phyloP scores from a whole-genome alignment of 768 basidiomycete species.

The Termitomyces sp. region DNA sequence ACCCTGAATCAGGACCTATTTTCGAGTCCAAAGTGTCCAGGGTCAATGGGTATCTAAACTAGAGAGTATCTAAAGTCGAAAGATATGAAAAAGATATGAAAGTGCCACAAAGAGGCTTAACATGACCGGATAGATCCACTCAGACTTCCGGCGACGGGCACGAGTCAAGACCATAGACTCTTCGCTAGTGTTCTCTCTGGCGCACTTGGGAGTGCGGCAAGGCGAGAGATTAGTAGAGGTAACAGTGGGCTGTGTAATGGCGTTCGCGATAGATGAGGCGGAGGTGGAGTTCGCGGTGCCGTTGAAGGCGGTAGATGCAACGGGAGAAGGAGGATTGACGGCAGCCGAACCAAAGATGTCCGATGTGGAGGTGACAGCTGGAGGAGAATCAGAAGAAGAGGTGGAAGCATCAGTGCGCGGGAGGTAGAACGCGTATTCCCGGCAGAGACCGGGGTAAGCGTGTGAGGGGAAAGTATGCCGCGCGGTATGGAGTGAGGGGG shows the following conservation, averaged over 20 bases:
- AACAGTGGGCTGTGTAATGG: background rate
- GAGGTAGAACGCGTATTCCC: background rate
- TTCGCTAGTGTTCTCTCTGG: background rate
- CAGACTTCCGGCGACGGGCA: background rate
- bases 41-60: too few species aligned
- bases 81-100: too few species aligned
- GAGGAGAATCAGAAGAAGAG: background rate
- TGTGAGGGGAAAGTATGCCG: background rate
- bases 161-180: background rate
- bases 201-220: background rate
- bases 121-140: background rate
- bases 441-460: background rate
- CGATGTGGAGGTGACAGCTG: background rate
- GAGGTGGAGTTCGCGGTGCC: background rate
- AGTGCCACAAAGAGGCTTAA: background rate
- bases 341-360: background rate
- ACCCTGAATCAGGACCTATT: background rate
- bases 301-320: background rate
- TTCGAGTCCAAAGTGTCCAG: background rate
- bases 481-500: background rate
- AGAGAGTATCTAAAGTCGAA: too few species aligned
- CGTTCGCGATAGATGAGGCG: background rate
- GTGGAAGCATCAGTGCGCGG: background rate
- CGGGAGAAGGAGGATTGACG: background rate
- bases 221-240: background rate